Evolutionary conservation across 2,329 filamentous ascomycete genomes (phyloP).

Genomic region (Calonectria henricotiae): DNA sequence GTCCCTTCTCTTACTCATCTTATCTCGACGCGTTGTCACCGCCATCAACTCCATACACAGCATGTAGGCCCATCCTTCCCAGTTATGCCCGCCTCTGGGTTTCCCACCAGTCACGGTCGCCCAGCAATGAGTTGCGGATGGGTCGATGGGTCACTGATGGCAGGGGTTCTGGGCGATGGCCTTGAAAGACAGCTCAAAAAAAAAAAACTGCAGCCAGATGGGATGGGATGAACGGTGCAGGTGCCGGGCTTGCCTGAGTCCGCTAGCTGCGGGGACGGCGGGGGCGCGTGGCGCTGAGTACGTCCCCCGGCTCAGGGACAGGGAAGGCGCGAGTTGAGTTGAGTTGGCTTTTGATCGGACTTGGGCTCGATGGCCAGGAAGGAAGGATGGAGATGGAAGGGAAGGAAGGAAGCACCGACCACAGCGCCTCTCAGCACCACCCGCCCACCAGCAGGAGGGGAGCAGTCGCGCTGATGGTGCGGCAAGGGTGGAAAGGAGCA

Average conservation of each 20-base stretch:
- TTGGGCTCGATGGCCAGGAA: conserved; percentile 17
- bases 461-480: conserved; percentile 44
- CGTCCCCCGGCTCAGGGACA: conserved; percentile 17
- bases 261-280: conserved; percentile 43
- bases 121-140: conserved; percentile 41
- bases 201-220: conserved; percentile 26
- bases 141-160: conserved; percentile 45
- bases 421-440: conserved; percentile 18
- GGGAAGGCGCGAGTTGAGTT: conserved; percentile 22
- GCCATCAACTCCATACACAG: conserved; percentile 26
- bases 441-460: background rate
- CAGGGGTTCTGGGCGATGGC: conserved; percentile 42
- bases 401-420: conserved; percentile 27
- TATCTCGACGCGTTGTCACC: conserved; percentile 22
- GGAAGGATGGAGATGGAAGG: conserved; percentile 24
- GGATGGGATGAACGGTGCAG: conserved; percentile 50
- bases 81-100: conserved; percentile 17
- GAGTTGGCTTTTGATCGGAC: conserved; percentile 2
- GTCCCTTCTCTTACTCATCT: conserved; percentile 23
- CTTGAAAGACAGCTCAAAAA: conserved; percentile 27
- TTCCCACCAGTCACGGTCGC: conserved; percentile 37
- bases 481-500: conserved; percentile 45
- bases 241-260: conserved; percentile 34
- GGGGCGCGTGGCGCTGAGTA: conserved; percentile 40
- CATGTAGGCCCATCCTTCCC: conserved; percentile 23